Evolutionary conservation across 169 alveolate genomes (phyloP), one percentile per base, ranked within the genome.

Genomic region (Besnoitia besnoiti): DNA sequence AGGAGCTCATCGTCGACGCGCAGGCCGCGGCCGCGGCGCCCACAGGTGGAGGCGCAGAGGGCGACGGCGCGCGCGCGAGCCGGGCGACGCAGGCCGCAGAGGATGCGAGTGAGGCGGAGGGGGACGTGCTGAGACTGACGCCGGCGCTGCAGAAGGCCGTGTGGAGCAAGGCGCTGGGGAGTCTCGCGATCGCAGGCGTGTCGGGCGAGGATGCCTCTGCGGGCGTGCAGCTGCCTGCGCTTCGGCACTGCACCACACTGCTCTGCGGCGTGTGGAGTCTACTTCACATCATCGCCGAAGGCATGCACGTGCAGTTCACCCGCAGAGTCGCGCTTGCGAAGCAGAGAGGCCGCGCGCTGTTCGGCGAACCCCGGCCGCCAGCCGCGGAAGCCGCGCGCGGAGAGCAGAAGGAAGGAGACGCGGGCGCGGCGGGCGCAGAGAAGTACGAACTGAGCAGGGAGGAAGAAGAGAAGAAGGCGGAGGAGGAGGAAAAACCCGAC

Each of bases 241-340:
- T 91, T 46, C 85, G 42, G 61, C 94, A 91, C 62, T 91, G 94
- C 91, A 61, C 49, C 30, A 91, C 94, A 12, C 46, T 61, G 47
- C 73, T 89, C n/a, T 91, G 94, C 79, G 87, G 94, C 42, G 91
- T 91, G 47, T 91, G 94, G 94, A 91, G 76, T 59, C 62, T 91
- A 50, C 37, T 91, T 76, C 94, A 91, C 67, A 35, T 91, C 50
- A 73, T 91, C 3, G 94, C 91, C 5, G 94, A 91, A 30, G 94
- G 94, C 59, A 75, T 79, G 49, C 51, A 14, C 27, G 87, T 59
- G 55, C 77, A 37, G 40, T 77, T 77, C 59, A 0, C 3, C 27
- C 82, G 82, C 24, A 73, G n/a, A 73, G 82, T 73, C 67, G 12
- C 67, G 67, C 67, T 19, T n/a, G 67, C 67, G 67, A 49, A 49